Base-by-base conservation (phyloP, 2,329 filamentous ascomycete species). In the Penicillium nordicum region DNA sequence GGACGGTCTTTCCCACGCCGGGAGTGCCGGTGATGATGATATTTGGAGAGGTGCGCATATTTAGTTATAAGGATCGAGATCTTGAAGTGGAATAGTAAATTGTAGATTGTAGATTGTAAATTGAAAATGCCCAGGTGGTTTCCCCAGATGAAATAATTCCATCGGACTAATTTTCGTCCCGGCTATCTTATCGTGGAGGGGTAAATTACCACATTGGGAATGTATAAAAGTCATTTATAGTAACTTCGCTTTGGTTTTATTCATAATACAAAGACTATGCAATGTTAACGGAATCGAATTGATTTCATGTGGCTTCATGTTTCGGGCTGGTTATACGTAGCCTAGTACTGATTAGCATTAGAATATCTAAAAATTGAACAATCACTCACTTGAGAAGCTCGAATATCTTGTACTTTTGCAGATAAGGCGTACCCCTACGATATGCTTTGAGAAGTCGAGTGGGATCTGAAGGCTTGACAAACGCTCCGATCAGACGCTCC, bases 21-120 rank as follows among this genome's bases (percentile, higher is more conserved):
- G 94, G 94, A 21, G 94, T 99, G 62, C 94, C 94, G 40, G 94
- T 97, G 63, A 99, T 82, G 65, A 99, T 88, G 68, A 99, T 91
- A 74, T 97, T 99, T 30, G 94, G 94, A 43, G 67, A 68, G 8
- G 67, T 67, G 57, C 74, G 69, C 74, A 76, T 77, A 9, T 40
- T 69, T 50, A 52, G 16, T 40, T 42, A 42, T 32, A 7, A 12
- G 16, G 3, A 18, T 46, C 16, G 9, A 16, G 10, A 46, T 12
- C 6, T 51, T 36, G 18, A 23, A 43, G 30, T 44, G 12, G 40
- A 41, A 43, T 25, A 34, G 43, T 29, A 27, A 6, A 25, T 32
- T 56, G 47, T 23, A 27, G 6, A 25, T 32, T 37, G 43, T 29
- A 27, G 8, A 25, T 32, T 56, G 46, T 38, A 16, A 36, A 49